Base-by-base conservation (phyloP, 225 moss, liverwort and hornwort species). In the Bryum argenteum region DNA sequence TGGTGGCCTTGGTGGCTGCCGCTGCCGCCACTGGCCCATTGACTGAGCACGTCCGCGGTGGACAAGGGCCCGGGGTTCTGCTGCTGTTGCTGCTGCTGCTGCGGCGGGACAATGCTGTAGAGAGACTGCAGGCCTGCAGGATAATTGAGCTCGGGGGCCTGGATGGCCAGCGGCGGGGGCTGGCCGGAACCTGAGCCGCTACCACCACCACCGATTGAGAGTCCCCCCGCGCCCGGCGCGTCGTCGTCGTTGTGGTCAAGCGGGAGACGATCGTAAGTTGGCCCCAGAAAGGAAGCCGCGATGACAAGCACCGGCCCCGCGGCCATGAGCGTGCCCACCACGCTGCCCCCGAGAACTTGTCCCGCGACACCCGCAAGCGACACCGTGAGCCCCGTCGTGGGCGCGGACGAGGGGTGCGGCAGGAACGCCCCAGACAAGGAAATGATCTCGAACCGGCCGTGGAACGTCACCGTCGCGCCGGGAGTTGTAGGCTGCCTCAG, bases 361-460 rank as follows among this genome's bases (percentile, higher is more conserved):
- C 91, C 91, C 39, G 84, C 78, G 12, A 86, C 69, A 65, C 93
- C 93, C 18, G 89, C 93, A 1, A 94, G 78, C 41, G 91, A 87
- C 11, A 94, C 88, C 9, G 93, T 94, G 2, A 94, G 80, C 1
- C 91, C 91, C 0, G 86, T 86, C 1, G 87, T 72, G 50, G 72
- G 89, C 65, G 84, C 89, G 66, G 48, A 78, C 16, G 63, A 78
- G 0, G 91, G 91, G 12, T 83, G 87, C 38, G 93, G 91, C 73
- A 94, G 64, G 61, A 91, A 94, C 58, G 93, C 93, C 4, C 93
- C 93, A 19, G 93, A 91, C 7, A 93, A 80, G 0, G 89, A 89
- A 1, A 94, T 86, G 81, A 94, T 94, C 71, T 94, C 93, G 79
- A 94, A 94, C 15, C 89, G 91, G 38, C 93, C 93, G 57, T 91